Percentiles rank a stretch among this genome's conserved stretches.
Evolutionary conservation across 2,329 filamentous ascomycete genomes (phyloP).

Genomic region (Trichophyton verrucosum): DNA sequence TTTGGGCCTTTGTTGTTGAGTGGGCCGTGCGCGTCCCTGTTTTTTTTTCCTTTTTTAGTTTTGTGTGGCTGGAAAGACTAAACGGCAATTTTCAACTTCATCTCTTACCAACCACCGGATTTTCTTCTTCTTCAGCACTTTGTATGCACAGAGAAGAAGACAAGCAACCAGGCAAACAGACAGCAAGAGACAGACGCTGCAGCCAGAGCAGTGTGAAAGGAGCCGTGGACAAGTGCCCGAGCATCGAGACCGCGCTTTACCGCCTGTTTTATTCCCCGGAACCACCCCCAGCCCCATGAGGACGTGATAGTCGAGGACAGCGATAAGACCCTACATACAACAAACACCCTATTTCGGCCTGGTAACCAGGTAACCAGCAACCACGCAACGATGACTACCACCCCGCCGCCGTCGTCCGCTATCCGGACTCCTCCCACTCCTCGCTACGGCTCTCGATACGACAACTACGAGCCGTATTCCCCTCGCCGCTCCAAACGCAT

Average conservation of each 20-base stretch:
- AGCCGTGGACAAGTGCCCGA: neutral
- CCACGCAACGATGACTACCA: slow-evolving; percentile 23
- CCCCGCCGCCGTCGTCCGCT: slow-evolving; percentile 27
- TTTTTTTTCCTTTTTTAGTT: neutral
- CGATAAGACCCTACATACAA: neutral
- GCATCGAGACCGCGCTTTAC: neutral
- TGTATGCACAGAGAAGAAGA: neutral
- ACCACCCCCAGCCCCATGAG: neutral
- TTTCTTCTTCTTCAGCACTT: neutral
- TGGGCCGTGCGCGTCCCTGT: neutral
- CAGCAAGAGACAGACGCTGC: neutral
- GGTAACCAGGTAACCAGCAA: neutral
- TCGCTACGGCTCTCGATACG: slow-evolving; percentile 34
- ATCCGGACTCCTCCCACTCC: slow-evolving; percentile 34
- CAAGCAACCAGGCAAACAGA: neutral
- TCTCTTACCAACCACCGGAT: neutral
- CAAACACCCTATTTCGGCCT: neutral
- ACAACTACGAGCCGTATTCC: slow-evolving; percentile 30
- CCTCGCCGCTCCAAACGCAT: slow-evolving; percentile 31
- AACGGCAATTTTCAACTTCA: neutral
- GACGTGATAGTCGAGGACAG: neutral
- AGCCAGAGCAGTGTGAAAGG: neutral
- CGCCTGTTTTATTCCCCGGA: neutral
- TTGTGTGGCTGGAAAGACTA: neutral
- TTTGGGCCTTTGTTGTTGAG: neutral